Evolutionary conservation across 169 alveolate species (phyloP).

Genomic region (Fabrea salina): DNA sequence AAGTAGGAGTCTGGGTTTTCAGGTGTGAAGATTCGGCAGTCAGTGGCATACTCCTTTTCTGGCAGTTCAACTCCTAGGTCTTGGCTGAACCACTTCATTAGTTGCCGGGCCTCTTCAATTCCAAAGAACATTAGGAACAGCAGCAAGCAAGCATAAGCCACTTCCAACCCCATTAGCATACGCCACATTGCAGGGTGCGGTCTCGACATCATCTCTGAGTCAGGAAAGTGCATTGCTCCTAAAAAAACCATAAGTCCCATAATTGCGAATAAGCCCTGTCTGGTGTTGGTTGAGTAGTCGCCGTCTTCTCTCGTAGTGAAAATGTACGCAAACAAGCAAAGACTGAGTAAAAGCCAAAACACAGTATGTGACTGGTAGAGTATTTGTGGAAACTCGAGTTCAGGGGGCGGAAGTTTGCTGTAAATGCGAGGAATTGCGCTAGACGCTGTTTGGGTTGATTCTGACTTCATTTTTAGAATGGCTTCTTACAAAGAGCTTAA

Average conservation of each 20-base stretch:
- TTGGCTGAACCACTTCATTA: slow-evolving; percentile 69
- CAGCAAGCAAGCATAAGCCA: slow-evolving; percentile 32
- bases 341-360: neutral
- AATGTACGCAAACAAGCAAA: neutral
- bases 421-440: slow-evolving; percentile 4
- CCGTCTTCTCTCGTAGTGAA: neutral
- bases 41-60: slow-evolving; percentile 82
- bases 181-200: slow-evolving; percentile 84
- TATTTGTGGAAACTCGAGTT: slow-evolving; percentile 23
- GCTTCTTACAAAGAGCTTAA: slow-evolving; percentile 23
- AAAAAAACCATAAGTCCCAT: neutral
- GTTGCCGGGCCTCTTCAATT: slow-evolving; percentile 46
- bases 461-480: too few relatives aligned
- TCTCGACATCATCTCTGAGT: slow-evolving; percentile 28
- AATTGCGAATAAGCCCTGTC: neutral
- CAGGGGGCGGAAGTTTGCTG: slow-evolving; percentile 6
- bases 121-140: slow-evolving; percentile 46
- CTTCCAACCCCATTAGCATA: slow-evolving; percentile 43
- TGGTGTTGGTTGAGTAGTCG: neutral
- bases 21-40: slow-evolving; percentile 78
- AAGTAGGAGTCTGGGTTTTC: slow-evolving; percentile 59
- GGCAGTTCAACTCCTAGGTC: slow-evolving; percentile 72
- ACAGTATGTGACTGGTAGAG: slow-evolving; percentile 16
- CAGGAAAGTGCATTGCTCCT: neutral
- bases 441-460: neutral